Base-by-base conservation (phyloP, 2,329 filamentous ascomycete species). In the Drechslerella dactyloides region DNA sequence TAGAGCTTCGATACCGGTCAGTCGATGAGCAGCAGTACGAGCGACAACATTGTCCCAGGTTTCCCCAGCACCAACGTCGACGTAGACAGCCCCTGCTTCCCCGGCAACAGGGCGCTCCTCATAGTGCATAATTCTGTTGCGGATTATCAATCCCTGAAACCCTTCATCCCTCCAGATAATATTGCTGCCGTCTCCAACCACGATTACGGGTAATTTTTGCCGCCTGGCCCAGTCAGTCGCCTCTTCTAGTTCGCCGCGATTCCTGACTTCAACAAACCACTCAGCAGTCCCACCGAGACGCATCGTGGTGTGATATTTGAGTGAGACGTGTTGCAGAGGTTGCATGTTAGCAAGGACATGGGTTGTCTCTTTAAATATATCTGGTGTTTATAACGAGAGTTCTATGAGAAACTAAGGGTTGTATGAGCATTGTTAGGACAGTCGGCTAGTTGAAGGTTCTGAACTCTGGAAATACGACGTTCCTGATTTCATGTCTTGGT, bases 161-260 rank as follows among this genome's bases (percentile, higher is more conserved):
- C 62, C 62, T 37, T 17, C 37, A 15, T 66, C 62, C 37, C 40
- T 53, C 62, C 62, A 66, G 7, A 66, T 54, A 6, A 54, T 54
- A 19, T 66, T 66, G 35, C 54, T 66, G 1, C 62, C 62, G 21
- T 44, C 30, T 11, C 54, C 53, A 23, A 57, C 58, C 53, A 57
- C 35, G 11, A 65, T 23, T 6, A 58, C 30, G 15, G 53, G 33
- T 52, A 65, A 11, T 33, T 23, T 19, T 27, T 23, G 40, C 35
- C 56, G 27, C 19, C 17, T 37, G 6, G 60, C 52, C 60, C 60
- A 64, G n/a, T 5, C 13, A 19, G 42, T 44, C 24, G 51, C 52
- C 50, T 57, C 60, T 17, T 57, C 33, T 13, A 64, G 30, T 23
- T 42, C 19, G 30, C 50, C 35, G 42, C 42, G 17, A 46, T 57